phyloP scores from a whole-genome alignment of 495 filamentous ascomycete genomes.

The Podospora comata region DNA sequence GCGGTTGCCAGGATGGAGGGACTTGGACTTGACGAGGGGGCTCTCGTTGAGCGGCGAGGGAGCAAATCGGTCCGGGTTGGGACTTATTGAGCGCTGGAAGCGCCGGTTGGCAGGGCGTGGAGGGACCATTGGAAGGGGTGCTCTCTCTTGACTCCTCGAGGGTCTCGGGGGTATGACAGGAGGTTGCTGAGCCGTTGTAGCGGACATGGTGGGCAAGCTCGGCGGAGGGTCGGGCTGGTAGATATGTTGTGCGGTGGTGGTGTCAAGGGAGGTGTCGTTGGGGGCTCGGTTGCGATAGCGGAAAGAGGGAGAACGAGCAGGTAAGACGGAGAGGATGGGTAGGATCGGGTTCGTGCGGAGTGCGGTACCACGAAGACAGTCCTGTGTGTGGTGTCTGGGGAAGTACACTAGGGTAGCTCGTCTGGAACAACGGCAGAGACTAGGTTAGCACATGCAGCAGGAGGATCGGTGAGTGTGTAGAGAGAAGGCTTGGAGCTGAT shows the following conservation, averaged over 20 bases:
- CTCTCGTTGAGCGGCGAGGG: constrained; percentile 80
- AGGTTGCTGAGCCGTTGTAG: constrained; percentile 53
- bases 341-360: constrained; percentile 8
- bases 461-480: constrained; percentile 25
- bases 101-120: constrained; percentile 65
- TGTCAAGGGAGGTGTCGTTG: constrained; percentile 6
- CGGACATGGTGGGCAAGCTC: constrained; percentile 34
- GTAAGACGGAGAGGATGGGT: background rate
- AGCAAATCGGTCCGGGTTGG: constrained; percentile 71
- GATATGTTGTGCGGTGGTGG: constrained; percentile 1
- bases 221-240: constrained; percentile 7
- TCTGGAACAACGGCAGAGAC: constrained; percentile 1
- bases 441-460: constrained; percentile 21
- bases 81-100: constrained; percentile 74
- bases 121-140: constrained; percentile 56
- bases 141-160: constrained; percentile 44
- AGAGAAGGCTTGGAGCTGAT: constrained; percentile 11
- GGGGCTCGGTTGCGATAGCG: background rate
- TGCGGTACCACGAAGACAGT: constrained; percentile 1
- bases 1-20: constrained; percentile 37
- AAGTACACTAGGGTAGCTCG: constrained; percentile 7
- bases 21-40: constrained; percentile 33
- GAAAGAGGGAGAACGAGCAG: background rate
- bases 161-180: constrained; percentile 65
- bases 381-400: constrained; percentile 1